Percentiles rank a stretch among this genome's conserved stretches.
Evolutionary conservation across 768 basidiomycete species (phyloP).

Genomic region (Tulasnella sp.): DNA sequence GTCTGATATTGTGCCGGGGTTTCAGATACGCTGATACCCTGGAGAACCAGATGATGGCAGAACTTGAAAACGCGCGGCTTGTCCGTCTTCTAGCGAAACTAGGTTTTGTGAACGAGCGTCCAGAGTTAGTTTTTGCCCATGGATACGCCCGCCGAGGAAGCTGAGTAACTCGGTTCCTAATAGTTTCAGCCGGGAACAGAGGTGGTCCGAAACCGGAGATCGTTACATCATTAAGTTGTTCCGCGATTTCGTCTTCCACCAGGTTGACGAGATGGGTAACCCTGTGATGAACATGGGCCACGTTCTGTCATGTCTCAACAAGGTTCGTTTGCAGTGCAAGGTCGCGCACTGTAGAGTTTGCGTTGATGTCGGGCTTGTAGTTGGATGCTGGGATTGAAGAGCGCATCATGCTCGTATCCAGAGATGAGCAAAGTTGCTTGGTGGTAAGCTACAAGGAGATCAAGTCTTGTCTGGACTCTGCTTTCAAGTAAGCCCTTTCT

Average conservation of each 20-base stretch:
- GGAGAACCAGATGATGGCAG: constrained; percentile 78
- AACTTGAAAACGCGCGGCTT: constrained; percentile 90
- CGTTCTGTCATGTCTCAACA: constrained; percentile 89
- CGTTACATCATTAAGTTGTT: constrained; percentile 97
- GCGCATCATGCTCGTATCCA: constrained; percentile 86
- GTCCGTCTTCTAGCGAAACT: constrained; percentile 89
- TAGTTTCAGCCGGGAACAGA: constrained; percentile 89
- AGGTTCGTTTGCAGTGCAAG: constrained; percentile 49
- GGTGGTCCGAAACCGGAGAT: constrained; percentile 99
- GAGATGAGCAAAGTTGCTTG: constrained; percentile 94
- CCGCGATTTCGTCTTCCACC: constrained; percentile 97
- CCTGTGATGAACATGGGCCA: constrained; percentile 88
- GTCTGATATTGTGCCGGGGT: not conserved
- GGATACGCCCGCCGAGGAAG: not conserved
- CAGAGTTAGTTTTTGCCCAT: constrained; percentile 65
- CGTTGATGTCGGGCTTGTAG: constrained; percentile 41
- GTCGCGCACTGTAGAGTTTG: not conserved
- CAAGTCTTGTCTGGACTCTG: constrained; percentile 76
- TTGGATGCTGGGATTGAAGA: constrained; percentile 93
- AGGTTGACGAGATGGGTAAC: constrained; percentile 84
- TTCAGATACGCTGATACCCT: constrained; percentile 72
- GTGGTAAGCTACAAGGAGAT: constrained; percentile 92
- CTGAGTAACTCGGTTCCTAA: not conserved
- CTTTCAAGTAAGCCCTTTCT: constrained; percentile 62
- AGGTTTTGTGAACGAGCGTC: constrained; percentile 98